These are phyloP conservation scores for Schizopora paradoxa DNA, from an alignment of 1,284 basidiomycete genomes.

Conservation along the genomic window DNA sequence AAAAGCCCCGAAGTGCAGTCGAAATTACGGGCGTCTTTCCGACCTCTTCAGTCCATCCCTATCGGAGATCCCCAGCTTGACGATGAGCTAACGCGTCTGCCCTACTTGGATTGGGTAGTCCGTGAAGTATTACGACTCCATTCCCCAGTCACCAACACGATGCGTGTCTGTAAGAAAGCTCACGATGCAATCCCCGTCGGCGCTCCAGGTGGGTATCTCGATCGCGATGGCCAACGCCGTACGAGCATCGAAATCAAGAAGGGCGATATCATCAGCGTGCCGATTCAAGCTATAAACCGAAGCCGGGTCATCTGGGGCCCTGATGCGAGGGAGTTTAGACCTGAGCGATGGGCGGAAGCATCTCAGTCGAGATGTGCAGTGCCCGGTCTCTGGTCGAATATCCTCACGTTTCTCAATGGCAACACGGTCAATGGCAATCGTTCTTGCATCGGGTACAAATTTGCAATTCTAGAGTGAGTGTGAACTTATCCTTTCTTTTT, in stretches of 20 bases:
- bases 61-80: conserved; percentile 26
- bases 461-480: conserved; percentile 64
- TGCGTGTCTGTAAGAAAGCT: conserved; percentile 48
- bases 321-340: conserved; percentile 62
- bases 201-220: conserved; percentile 25
- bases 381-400: conserved; percentile 58
- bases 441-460: conserved; percentile 69
- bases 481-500: conserved; percentile 3
- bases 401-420: conserved; percentile 60
- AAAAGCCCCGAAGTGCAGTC: conserved; percentile 47
- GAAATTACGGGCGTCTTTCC: conserved; percentile 53
- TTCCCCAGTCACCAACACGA: conserved; percentile 60
- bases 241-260: conserved; percentile 39
- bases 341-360: conserved; percentile 52
- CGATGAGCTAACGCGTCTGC: conserved; percentile 36
- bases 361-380: conserved; percentile 38
- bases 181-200: conserved; percentile 55
- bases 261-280: conserved; percentile 57
- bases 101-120: conserved; percentile 55
- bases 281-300: conserved; percentile 62
- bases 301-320: conserved; percentile 58
- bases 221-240: conserved; percentile 29
- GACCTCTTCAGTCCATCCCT: conserved; percentile 19
- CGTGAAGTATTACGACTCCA: conserved; percentile 64
- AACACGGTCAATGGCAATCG: conserved; percentile 49